Evolutionary conservation across 2,329 filamentous ascomycete genomes (phyloP).

Genomic region (Colletotrichum euphorbiae): DNA sequence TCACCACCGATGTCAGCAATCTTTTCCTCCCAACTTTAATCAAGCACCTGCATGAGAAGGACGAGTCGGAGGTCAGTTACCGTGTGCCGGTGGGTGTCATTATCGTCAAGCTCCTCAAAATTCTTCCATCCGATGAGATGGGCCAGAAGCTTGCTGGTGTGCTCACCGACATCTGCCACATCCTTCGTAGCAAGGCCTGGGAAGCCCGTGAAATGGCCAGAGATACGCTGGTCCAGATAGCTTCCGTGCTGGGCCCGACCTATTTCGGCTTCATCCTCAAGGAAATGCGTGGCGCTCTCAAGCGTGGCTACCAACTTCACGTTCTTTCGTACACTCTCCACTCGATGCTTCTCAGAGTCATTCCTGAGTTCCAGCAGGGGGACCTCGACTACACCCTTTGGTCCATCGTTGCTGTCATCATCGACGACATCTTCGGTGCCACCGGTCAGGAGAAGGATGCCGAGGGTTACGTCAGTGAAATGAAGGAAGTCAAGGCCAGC

Average conservation of each 20-base stretch:
- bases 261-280: constrained; percentile 95
- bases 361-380: constrained; percentile 80
- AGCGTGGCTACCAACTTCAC: constrained; percentile 90
- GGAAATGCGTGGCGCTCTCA: constrained; percentile 85
- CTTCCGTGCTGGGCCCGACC: constrained; percentile 80
- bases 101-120: constrained; percentile 85
- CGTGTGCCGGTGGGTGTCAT: constrained; percentile 92
- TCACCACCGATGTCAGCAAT: constrained; percentile 77
- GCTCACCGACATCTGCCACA: constrained; percentile 91
- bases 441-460: constrained; percentile 97
- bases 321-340: constrained; percentile 96
- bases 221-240: constrained; percentile 87
- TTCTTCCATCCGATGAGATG: constrained; percentile 80
- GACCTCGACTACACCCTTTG: constrained; percentile 89
- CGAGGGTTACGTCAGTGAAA: constrained; percentile 92
- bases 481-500: constrained; percentile 97
- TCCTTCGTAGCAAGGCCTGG: constrained; percentile 87
- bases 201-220: constrained; percentile 92
- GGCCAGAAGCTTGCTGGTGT: constrained; percentile 82
- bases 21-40: constrained; percentile 83
- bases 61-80: constrained; percentile 92
- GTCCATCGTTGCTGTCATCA: constrained; percentile 83
- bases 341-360: constrained; percentile 82
- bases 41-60: constrained; percentile 92
- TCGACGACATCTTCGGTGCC: constrained; percentile 97